Evolutionary conservation across 371 early-diverging fungal genomes (phyloP), one percentile per base, ranked within the genome.

Genomic region (Lichtheimia hyalospora): DNA sequence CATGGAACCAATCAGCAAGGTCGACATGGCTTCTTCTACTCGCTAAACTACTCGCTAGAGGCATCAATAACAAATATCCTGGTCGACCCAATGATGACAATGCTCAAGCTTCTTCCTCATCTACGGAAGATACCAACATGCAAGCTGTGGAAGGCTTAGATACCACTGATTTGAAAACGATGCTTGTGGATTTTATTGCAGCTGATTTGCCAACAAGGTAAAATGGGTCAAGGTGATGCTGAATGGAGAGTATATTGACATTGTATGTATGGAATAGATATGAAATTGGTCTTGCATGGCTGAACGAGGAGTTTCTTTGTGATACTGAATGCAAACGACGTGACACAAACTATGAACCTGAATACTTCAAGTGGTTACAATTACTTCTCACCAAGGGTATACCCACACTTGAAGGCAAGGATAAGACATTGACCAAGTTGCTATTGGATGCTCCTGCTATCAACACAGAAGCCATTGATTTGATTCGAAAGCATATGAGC

Each of bases 211-310:
- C 70, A 14, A 18, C 44, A 49, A 73, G 70, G 77, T 70, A 62
- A 51, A 12, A n/a, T n/a, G n/a, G n/a, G n/a, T n/a, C 2, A 24
- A 7, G 46, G 16, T n/a, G n/a, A n/a, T n/a, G n/a, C n/a, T n/a
- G 6, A 7, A 46, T 46, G n/a, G 16, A 7, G 5, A 0, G 8
- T 34, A 10, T 24, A 15, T 7, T 16, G 4, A 40, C 39, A 21
- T 23, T 13, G 20, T 54, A 14, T 16, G 2, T 40, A n/a, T 28
- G 21, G 18, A 16, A 39, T 63, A 79, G 80, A 53, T 48, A 65
- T 24, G 81, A 77, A 28, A 64, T 81, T 21, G 81, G 76, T 13
- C 43, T 75, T 8, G 69, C 67, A 44, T 81, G 81, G 81, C 55
- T 81, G 27, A 57, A 75, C 57, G 74, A 74, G 59, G 81, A 77